Evolutionary conservation across 2,329 filamentous ascomycete species (phyloP).

Genomic region (Boeremia lycopersici): DNA sequence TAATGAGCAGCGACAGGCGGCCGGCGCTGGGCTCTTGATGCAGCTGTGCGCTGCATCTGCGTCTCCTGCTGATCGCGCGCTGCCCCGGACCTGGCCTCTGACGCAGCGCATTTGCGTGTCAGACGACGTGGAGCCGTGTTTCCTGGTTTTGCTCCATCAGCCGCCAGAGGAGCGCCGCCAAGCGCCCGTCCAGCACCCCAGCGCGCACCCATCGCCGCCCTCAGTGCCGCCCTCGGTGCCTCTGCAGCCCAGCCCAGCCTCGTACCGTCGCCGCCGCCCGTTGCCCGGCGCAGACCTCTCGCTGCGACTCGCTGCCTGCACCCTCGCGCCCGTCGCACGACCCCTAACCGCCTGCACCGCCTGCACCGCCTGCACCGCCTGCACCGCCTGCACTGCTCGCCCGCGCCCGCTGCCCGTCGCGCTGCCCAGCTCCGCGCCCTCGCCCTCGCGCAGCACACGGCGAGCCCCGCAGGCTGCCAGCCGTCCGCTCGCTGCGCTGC

Average conservation of each 20-base stretch:
- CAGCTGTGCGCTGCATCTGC: neutral
- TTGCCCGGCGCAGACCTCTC: slow-evolving; percentile 18
- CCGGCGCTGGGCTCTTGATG: slow-evolving; percentile 10
- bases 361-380: neutral
- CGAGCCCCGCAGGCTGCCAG: slow-evolving; percentile 18
- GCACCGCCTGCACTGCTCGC: slow-evolving; percentile 3
- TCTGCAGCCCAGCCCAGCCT: slow-evolving; percentile 34
- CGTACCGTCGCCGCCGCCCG: slow-evolving; percentile 29
- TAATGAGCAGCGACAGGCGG: slow-evolving; percentile 21
- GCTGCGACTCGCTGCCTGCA: neutral
- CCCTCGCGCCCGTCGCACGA: slow-evolving; percentile 16
- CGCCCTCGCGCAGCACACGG: slow-evolving; percentile 5
- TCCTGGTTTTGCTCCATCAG: slow-evolving; percentile 29
- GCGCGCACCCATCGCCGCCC: slow-evolving; percentile 21
- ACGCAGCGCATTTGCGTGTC: slow-evolving; percentile 23
- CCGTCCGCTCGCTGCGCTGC: slow-evolving; percentile 20
- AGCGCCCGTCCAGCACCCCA: slow-evolving; percentile 14
- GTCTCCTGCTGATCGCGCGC: slow-evolving; percentile 19
- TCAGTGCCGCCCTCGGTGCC: slow-evolving; percentile 26
- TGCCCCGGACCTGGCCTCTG: slow-evolving; percentile 6
- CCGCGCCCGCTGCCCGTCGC: slow-evolving; percentile 11
- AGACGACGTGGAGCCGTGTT: slow-evolving; percentile 32
- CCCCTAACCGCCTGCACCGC: slow-evolving; percentile 25
- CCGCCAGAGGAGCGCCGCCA: slow-evolving; percentile 32
- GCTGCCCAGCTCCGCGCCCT: slow-evolving; percentile 2